Conservation (phyloP, 306 rosid genomes). For the Mimosa bimucronata region DNA sequence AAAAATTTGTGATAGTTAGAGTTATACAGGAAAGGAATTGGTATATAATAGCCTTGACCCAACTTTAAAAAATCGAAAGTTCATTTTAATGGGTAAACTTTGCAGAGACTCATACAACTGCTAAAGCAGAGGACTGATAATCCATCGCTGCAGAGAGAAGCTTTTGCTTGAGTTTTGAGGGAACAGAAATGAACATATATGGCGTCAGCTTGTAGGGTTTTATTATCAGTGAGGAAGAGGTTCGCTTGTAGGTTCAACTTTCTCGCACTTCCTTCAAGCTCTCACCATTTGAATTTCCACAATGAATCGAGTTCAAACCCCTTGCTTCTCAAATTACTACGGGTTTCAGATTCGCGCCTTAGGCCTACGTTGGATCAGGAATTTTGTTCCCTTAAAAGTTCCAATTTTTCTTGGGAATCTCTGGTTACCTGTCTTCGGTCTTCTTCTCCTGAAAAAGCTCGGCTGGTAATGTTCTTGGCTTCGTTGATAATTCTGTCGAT, state of each 20-base stretch:
- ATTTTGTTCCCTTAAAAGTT: conserved; percentile 39
- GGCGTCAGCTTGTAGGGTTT: conserved; percentile 50
- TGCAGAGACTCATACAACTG: no score
- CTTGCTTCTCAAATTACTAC: conserved; percentile 45
- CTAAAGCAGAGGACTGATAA: no score
- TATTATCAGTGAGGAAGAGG: conserved; percentile 32
- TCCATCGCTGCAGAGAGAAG: background rate
- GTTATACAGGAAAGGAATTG: no score
- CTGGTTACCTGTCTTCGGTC: conserved; percentile 47
- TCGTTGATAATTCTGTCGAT: background rate
- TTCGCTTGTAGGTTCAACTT: conserved; percentile 9
- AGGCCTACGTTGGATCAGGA: conserved; percentile 49
- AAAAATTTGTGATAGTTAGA: no score
- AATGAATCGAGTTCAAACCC: conserved; percentile 38
- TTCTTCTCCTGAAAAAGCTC: conserved; percentile 56
- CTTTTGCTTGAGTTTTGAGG: background rate
- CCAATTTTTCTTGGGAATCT: conserved; percentile 45
- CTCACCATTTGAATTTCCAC: conserved; percentile 31
- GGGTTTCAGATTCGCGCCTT: conserved; percentile 45
- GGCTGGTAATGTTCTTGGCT: conserved; percentile 46
- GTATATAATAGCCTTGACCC: no score
- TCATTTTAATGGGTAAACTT: no score
- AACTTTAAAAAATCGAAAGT: no score
- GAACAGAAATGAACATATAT: conserved; percentile 29
- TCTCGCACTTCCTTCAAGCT: background rate